phyloP scores from a whole-genome alignment of 495 filamentous ascomycete species.

The Daldinia grandis region DNA sequence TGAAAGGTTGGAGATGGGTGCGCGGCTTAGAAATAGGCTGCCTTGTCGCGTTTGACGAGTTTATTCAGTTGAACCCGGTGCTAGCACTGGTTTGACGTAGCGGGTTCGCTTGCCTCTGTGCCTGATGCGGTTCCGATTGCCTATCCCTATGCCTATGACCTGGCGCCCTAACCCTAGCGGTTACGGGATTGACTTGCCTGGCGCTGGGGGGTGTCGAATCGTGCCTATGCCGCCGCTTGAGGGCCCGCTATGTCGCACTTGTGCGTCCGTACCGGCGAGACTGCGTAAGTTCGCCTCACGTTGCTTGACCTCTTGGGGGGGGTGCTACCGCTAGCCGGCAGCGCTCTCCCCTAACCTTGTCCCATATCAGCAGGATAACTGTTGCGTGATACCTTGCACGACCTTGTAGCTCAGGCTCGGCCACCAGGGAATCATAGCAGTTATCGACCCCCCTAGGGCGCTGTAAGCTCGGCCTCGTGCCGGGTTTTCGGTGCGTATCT shows the following conservation, averaged over 20 bases:
- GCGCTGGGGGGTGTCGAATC: no score
- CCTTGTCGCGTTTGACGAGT: neutral
- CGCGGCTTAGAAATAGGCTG: neutral
- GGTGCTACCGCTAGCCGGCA: neutral
- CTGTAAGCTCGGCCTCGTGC: neutral
- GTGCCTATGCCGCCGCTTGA: no score
- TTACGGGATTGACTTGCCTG: no score
- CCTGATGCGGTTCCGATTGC: neutral
- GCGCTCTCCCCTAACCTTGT: neutral
- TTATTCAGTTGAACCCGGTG: neutral
- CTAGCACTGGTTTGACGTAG: neutral
- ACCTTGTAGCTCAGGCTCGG: constrained; percentile 11
- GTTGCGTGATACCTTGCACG: constrained; percentile 16
- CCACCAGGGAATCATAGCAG: constrained; percentile 11
- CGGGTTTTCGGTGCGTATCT: constrained; percentile 9
- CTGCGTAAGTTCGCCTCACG: neutral
- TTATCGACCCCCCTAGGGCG: constrained; percentile 19
- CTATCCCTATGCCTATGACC: no score
- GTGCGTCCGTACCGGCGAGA: no score
- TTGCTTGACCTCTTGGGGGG: neutral
- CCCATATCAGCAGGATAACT: constrained; percentile 14
- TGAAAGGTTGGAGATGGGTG: neutral
- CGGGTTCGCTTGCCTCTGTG: neutral
- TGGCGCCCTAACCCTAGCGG: no score
- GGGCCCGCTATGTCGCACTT: no score